These are phyloP conservation scores for Eucalyptus leucophloia DNA, from an alignment of 345 rosid genomes.

Conservation along the genomic window DNA sequence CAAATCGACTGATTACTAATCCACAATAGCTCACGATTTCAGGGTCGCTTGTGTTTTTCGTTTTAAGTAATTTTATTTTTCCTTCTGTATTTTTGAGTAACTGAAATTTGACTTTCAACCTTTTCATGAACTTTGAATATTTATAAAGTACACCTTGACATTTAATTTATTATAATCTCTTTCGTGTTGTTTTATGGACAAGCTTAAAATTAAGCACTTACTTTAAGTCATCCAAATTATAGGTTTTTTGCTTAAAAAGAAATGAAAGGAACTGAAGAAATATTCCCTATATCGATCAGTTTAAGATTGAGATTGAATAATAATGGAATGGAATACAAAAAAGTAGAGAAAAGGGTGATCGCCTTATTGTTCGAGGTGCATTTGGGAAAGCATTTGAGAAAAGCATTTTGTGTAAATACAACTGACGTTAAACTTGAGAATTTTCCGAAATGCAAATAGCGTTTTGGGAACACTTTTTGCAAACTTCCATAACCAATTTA, in stretches of 20 bases:
- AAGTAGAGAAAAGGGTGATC: background rate
- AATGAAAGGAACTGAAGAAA: background rate
- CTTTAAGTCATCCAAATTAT: background rate
- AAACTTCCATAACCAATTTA: background rate
- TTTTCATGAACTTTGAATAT: background rate
- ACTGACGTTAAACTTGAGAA: background rate
- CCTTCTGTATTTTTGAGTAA: too few relatives aligned
- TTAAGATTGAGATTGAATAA: background rate
- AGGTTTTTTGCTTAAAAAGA: background rate
- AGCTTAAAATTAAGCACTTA: background rate
- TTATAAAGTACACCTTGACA: background rate
- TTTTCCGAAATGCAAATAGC: background rate
- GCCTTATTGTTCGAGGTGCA: background rate
- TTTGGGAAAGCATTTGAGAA: background rate
- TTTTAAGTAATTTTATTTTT: too few relatives aligned
- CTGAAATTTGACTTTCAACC: too few relatives aligned
- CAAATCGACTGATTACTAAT: too few relatives aligned
- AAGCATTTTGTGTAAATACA: background rate
- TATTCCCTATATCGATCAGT: background rate
- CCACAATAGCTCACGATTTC: too few relatives aligned
- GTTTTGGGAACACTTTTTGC: fast-evolving
- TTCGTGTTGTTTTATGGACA: background rate
- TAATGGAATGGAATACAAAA: background rate
- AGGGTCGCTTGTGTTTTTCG: too few relatives aligned
- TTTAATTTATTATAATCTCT: too few relatives aligned